Base-by-base conservation (phyloP, 163 green algal genomes). In the Scenedesmus sp. region DNA sequence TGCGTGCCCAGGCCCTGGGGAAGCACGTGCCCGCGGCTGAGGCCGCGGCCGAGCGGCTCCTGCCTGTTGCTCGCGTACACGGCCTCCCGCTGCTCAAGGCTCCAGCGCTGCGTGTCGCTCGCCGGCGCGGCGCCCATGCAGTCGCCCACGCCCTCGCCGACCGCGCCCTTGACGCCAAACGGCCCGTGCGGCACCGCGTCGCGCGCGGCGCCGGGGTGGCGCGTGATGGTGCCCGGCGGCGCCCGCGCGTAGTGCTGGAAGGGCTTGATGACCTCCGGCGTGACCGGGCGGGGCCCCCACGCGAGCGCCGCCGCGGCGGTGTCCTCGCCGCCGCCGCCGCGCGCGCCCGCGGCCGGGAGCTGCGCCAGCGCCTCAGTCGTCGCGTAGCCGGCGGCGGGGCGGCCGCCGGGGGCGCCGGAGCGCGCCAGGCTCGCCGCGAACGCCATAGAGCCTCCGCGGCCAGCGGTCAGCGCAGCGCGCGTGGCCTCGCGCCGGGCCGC, bases 11-110 rank as follows among this genome's bases (percentile, higher is more conserved):
- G 53, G 3, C 78, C 83, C 3, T 84, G 69, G 2, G 91, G 91
- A 2, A 95, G 85, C 0, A 82, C 76, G 56, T 92, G 85, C 1
- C 91, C 91, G 2, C 91, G 84, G 44, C 80, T 58, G 45, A 87
- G 88, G n/a, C 60, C 64, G 34, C 74, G 72, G 3, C 91, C 91
- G 14, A 95, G 81, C 2, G 91, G 91, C 71, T 95, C 91, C 11
- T 82, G 78, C 67, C 87, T 85, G 1, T 74, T 83, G 51, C 83
- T 91, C 14, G 80, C 80, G 70, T 95, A 95, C 13, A 91, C 70
- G 14, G 85, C 77, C 83, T 95, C 91, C 47, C 66, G 51, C 20
- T 80, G 81, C 65, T 95, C 86, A 31, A 91, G 70, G 29, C 86
- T 75, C 89, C 89, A 95, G 22, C 87, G 84, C 6, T 53, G 73